Conservation (phyloP, 176 grass and related monocot species). For the Cocos nucifera region DNA sequence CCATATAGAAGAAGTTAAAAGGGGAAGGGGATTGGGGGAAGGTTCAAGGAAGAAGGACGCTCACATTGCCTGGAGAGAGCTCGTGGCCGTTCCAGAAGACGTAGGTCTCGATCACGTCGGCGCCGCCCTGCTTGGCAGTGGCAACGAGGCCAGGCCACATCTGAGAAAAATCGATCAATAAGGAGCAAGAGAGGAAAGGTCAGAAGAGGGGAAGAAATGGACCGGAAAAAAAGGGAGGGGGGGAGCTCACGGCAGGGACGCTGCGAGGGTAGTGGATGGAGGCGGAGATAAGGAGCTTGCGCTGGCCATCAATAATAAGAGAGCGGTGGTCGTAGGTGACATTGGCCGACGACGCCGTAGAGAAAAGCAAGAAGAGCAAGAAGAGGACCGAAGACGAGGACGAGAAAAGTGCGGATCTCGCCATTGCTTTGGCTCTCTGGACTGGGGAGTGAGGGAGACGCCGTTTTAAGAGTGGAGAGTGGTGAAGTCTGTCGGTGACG, state of each 20-base stretch:
- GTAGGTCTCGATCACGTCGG: conserved; percentile 81
- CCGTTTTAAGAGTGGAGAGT: too few species aligned
- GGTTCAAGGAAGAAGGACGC: neutral
- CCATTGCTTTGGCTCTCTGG: neutral
- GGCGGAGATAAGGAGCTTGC: conserved; percentile 88
- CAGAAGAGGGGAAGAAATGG: neutral
- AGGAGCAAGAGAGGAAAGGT: neutral
- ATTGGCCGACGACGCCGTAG: conserved; percentile 23
- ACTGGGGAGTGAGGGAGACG: too few species aligned
- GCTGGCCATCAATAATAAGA: conserved; percentile 81
- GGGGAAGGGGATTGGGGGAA: neutral
- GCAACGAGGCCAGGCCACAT: conserved; percentile 94
- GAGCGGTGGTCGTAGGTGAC: conserved; percentile 92
- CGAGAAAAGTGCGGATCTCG: neutral
- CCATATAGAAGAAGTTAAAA: neutral
- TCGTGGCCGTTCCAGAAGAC: conserved; percentile 99
- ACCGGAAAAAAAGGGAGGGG: neutral
- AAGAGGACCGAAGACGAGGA: conserved; percentile 6
- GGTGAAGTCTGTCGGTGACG: too few species aligned
- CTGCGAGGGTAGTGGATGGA: conserved; percentile 98
- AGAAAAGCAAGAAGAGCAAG: conserved; percentile 20
- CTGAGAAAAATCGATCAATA: conserved; percentile 23
- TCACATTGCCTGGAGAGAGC: conserved; percentile 67
- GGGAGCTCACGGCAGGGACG: conserved; percentile 54
- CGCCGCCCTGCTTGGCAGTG: conserved; percentile 76